Evolutionary conservation across 2,329 filamentous ascomycete species (phyloP).

Genomic region (Colletotrichum ledebouriae): DNA sequence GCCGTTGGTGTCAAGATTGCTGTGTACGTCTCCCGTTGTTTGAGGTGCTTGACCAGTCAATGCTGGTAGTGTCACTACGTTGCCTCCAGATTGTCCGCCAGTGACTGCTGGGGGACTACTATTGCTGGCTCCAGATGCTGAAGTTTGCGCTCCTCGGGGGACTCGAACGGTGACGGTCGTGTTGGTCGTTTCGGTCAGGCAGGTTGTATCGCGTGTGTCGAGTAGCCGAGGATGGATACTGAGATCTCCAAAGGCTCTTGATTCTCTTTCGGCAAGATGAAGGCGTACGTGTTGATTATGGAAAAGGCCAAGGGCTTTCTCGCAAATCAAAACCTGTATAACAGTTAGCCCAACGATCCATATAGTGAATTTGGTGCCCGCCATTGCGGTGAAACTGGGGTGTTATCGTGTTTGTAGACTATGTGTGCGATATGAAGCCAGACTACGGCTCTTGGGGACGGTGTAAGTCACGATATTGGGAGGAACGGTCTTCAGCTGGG

Average conservation of each 20-base stretch:
- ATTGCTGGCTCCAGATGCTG: background rate
- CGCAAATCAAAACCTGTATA: slow-evolving; percentile 38
- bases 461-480: slow-evolving; percentile 13
- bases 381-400: slow-evolving; percentile 32
- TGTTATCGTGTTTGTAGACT: slow-evolving; percentile 25
- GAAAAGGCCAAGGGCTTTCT: slow-evolving; percentile 31
- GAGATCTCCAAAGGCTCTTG: slow-evolving; percentile 39
- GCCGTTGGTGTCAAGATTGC: slow-evolving; percentile 41
- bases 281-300: slow-evolving; percentile 40
- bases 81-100: slow-evolving; percentile 46
- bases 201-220: slow-evolving; percentile 31
- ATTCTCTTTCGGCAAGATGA: slow-evolving; percentile 22
- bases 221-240: slow-evolving; percentile 30
- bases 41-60: slow-evolving; percentile 49
- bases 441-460: background rate
- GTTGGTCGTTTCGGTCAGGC: slow-evolving; percentile 37
- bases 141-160: slow-evolving; percentile 28
- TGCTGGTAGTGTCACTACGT: slow-evolving; percentile 47
- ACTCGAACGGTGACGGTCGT: slow-evolving; percentile 32
- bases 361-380: slow-evolving; percentile 22
- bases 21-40: slow-evolving; percentile 50
- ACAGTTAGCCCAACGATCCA: slow-evolving; percentile 39
- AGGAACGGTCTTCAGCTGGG: background rate
- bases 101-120: slow-evolving; percentile 47
- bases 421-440: background rate